A percentile compares a stretch with the other conserved stretches of the same genome.
Evolutionary conservation across 192 early-diverging fungal genomes (phyloP).

Genomic region (Chytriomyces hyalinus): DNA sequence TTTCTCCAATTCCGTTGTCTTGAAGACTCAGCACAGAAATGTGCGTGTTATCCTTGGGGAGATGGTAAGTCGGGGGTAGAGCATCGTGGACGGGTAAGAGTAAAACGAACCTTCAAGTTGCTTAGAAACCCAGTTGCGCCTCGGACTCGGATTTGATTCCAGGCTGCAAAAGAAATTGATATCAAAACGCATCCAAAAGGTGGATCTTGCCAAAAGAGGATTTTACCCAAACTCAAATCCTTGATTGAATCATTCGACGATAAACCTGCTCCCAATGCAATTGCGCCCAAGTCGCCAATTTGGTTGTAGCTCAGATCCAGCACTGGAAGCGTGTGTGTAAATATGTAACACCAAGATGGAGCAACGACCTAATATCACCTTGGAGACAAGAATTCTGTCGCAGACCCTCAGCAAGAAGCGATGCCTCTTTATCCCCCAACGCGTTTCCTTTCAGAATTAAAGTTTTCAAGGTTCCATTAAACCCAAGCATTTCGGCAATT

Average conservation of each 20-base stretch:
- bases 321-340: slow-evolving; percentile 21
- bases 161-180: slow-evolving; percentile 23
- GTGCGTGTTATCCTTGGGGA: slow-evolving; percentile 39
- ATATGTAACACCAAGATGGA: neutral
- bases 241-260: slow-evolving; percentile 48
- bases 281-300: slow-evolving; percentile 59
- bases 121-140: slow-evolving; percentile 53
- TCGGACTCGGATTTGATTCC: slow-evolving; percentile 52
- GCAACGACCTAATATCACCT: slow-evolving; percentile 24
- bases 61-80: neutral
- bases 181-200: neutral
- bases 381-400: slow-evolving; percentile 54
- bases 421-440: slow-evolving; percentile 56
- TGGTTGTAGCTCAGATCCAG: slow-evolving; percentile 58
- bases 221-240: slow-evolving; percentile 55
- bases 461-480: slow-evolving; percentile 50
- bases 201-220: neutral
- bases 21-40: slow-evolving; percentile 42
- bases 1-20: slow-evolving; percentile 57
- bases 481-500: slow-evolving; percentile 55
- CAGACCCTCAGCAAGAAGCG: slow-evolving; percentile 49
- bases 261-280: slow-evolving; percentile 53
- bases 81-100: neutral
- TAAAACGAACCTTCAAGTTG: slow-evolving; percentile 43
- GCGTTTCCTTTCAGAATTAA: slow-evolving; percentile 54